Evolutionary conservation across 768 basidiomycete genomes (phyloP), one percentile per base, ranked within the genome.

Genomic region (Rhodocollybia butyracea): DNA sequence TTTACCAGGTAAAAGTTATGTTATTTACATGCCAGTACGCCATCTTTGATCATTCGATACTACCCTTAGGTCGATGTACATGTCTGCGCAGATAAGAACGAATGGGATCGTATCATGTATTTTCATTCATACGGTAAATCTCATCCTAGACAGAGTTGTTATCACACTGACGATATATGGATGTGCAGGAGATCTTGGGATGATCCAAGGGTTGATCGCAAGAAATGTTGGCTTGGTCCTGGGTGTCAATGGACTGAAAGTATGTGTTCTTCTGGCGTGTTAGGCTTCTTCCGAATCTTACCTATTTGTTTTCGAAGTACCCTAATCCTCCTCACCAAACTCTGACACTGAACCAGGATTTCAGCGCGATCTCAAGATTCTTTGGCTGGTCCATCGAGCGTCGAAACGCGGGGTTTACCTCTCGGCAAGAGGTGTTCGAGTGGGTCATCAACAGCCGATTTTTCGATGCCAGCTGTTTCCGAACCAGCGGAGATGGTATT

Each of bases 181-280:
- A n/a, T n/a, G n/a, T n/a, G n/a, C n/a, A n/a, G n/a, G n/a, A n/a
- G 88, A 89, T 60, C 73, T 89, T 17, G 84, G 84, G 0, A 86
- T 88, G 80, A 85, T 89, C 15, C 66, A 89, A 46, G 79, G 82
- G 10, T 65, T 85, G 13, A 66, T 89, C 17, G 78, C 74, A 8
- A 74, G 76, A 38, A 79, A 79, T 51, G 68, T 69, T 45, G 83
- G 85, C 2, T 60, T 89, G 2, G 62, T 68, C 2, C 64, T 85
- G 0, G 80, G 81, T 5, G 69, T 67, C 22, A 74, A 80, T 40
- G 88, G 87, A 0, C 65, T 89, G 19, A 86, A 81, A 75, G 87
- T 85, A 39, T 50, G 66, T 22, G 15, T 17, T 38, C 41, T 41
- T 29, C 29, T 3, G n/a, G n/a, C n/a, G n/a, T n/a, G n/a, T n/a